Conservation (phyloP, 306 rosid species). For the Corylus americana region DNA sequence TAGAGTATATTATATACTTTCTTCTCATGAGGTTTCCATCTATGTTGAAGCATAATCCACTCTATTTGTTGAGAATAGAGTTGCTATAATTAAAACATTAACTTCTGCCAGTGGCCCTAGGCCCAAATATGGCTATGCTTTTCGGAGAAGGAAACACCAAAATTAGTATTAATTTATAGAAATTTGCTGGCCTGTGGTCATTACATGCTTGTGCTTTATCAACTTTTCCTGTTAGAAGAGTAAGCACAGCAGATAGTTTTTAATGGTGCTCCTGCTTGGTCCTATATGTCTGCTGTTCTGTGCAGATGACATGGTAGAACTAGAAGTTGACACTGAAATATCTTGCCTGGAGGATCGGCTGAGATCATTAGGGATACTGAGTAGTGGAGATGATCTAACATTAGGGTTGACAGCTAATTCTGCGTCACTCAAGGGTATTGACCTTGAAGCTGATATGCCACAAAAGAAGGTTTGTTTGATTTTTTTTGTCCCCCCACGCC, state of each 20-base stretch:
- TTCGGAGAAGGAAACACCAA: too few relatives aligned
- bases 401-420: constrained; percentile 44
- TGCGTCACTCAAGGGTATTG: constrained; percentile 52
- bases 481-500: not conserved
- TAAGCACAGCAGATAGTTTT: constrained; percentile 23
- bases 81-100: too few relatives aligned
- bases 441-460: constrained; percentile 53
- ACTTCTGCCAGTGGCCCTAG: not conserved
- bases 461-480: constrained; percentile 59
- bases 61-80: not conserved
- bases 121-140: not conserved
- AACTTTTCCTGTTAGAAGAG: constrained; percentile 9
- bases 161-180: too few relatives aligned
- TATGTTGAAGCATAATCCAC: not conserved
- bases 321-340: constrained; percentile 42
- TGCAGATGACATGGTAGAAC: constrained; percentile 53
- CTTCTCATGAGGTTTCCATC: not conserved
- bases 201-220: not conserved
- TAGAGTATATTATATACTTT: not conserved
- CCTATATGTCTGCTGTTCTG: constrained; percentile 35
- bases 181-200: constrained; percentile 18
- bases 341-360: constrained; percentile 75
- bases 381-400: constrained; percentile 44
- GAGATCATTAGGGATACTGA: constrained; percentile 65
- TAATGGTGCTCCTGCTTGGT: constrained; percentile 14